Base-by-base conservation (phyloP, 2,329 filamentous ascomycete species). In the Sporothrix phasma region DNA sequence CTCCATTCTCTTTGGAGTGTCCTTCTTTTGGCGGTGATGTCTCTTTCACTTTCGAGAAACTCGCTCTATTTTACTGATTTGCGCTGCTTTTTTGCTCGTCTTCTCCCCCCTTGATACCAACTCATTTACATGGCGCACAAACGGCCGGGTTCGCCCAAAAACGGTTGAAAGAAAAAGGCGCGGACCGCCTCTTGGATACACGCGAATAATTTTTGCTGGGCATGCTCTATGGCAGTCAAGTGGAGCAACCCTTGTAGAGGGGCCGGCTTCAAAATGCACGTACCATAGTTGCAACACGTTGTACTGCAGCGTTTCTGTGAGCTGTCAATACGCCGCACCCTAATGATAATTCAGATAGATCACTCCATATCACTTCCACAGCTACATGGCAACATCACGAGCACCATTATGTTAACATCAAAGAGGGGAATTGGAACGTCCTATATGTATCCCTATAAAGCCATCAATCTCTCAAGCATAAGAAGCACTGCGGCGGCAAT, bases 1-100 rank as follows among this genome's bases (percentile, higher is more conserved):
- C 74, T 74, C 75, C 61, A 63, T 81, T 66, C 47, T 69, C 37
- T 47, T 67, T 22, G 69, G 70, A 59, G 51, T 37, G 2, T 62
- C 47, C 17, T 34, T 63, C 10, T 22, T 67, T 24, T 45, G 61
- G 41, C 49, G 17, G 8, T 45, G 13, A 29, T 19, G 22, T 39
- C 39, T 60, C 39, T 43, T 43, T 26, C 2, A 17, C 10, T 26
- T 17, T 43, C n/a, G n/a, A 6, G 31, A n/a, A 4, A 3, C 26
- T 17, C 51, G 24, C 39, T n/a, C 34, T n/a, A 56, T 56, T 56
- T 56, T 37, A 5, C 8, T 34, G 4, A 34, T 34, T 34, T 34
- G n/a, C n/a, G n/a, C n/a, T n/a, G n/a, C 8, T 34, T 34, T 8
- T 37, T 8, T 2, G 34, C 15, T 37, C 15, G 34, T 37, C 34